A percentile compares a stretch with the other conserved stretches of the same genome.
Conservation (phyloP, 495 filamentous ascomycete genomes). For the Aspergillus wentii region DNA sequence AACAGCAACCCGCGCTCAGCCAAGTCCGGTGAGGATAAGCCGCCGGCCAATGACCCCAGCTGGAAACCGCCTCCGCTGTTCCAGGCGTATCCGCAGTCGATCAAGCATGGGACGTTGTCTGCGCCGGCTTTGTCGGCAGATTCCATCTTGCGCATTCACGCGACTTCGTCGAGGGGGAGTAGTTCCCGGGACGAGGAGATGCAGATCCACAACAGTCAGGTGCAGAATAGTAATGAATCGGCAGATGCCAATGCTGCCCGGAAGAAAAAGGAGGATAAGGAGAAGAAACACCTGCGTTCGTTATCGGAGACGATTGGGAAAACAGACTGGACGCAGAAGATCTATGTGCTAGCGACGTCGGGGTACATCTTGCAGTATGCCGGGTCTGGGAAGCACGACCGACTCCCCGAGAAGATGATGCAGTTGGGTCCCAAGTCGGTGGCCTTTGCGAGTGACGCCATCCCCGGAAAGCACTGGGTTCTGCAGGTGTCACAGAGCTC, state of each 20-base stretch:
- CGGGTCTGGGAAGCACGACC: constrained; percentile 71
- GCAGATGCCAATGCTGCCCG: too few species aligned
- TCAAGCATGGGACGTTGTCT: constrained; percentile 49
- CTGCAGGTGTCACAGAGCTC: constrained; percentile 78
- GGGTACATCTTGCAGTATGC: constrained; percentile 87
- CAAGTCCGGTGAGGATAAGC: constrained; percentile 17
- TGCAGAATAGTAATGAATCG: too few species aligned
- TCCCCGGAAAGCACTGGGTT: constrained; percentile 90
- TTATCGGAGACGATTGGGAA: constrained; percentile 57
- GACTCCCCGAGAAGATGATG: constrained; percentile 82
- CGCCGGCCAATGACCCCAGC: constrained; percentile 22
- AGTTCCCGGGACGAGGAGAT: constrained; percentile 38
- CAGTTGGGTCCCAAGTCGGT: constrained; percentile 80
- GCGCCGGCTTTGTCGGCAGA: constrained; percentile 50
- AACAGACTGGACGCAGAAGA: constrained; percentile 75
- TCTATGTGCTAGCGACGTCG: constrained; percentile 74
- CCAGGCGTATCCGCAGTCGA: constrained; percentile 84
- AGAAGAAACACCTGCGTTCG: constrained; percentile 42
- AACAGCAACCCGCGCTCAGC: constrained; percentile 3
- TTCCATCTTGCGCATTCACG: constrained; percentile 54
- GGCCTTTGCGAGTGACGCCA: constrained; percentile 89
- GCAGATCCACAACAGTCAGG: too few species aligned
- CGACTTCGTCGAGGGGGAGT: constrained; percentile 34
- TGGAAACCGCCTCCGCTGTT: constrained; percentile 85
- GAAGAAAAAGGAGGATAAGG: constrained; percentile 40